Conservation (phyloP, 1,284 basidiomycete species). For the Chondrostereum purpureum region DNA sequence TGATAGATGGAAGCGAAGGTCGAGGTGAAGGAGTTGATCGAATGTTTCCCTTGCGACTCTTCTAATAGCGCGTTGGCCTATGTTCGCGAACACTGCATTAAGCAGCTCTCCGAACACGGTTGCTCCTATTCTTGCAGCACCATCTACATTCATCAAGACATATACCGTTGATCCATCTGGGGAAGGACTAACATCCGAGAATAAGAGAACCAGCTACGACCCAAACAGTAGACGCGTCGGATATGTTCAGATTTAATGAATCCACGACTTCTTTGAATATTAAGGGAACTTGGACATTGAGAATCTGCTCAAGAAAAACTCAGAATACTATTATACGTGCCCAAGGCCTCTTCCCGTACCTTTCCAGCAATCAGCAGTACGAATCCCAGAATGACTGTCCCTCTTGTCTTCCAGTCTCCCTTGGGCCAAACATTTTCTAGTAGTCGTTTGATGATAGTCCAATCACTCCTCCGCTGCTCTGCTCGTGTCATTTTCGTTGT, state of each 20-base stretch:
- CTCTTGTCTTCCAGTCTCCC: constrained; percentile 67
- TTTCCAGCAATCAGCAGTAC: constrained; percentile 82
- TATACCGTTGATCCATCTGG: constrained; percentile 1
- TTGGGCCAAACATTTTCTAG: constrained; percentile 71
- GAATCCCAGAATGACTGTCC: constrained; percentile 82
- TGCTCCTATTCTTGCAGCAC: constrained; percentile 83
- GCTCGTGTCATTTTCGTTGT: constrained; percentile 12
- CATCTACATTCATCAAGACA: constrained; percentile 54
- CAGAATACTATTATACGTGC: too few relatives aligned
- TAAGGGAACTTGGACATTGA: constrained; percentile 97
- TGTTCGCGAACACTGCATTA: constrained; percentile 95
- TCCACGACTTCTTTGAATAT: constrained; percentile 94
- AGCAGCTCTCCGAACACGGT: constrained; percentile 88
- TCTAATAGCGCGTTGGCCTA: constrained; percentile 91
- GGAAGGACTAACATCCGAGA: constrained; percentile 71
- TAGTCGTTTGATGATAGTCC: constrained; percentile 58
- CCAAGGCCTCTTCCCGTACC: constrained; percentile 43
- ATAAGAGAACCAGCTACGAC: constrained; percentile 85
- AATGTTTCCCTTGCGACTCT: constrained; percentile 93
- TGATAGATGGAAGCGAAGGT: constrained; percentile 89
- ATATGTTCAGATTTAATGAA: constrained; percentile 79
- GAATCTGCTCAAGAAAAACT: constrained; percentile 37
- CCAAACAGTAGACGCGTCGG: constrained; percentile 80
- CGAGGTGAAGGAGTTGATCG: constrained; percentile 84
- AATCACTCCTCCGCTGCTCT: constrained; percentile 64